Evolutionary conservation across 495 filamentous ascomycete genomes (phyloP).

Genomic region (Xylaria sp.): DNA sequence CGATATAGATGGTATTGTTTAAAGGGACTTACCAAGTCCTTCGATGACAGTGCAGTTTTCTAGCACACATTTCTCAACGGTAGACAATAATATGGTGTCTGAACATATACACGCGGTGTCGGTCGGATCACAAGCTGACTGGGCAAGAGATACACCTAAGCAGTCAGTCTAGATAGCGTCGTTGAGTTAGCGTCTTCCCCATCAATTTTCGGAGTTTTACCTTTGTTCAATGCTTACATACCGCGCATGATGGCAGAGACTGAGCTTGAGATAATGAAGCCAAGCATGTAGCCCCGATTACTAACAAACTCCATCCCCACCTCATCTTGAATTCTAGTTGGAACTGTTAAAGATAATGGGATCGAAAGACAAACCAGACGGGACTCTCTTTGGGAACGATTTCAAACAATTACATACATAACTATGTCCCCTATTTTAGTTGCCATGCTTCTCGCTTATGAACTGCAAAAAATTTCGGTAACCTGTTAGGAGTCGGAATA

Average conservation of each 20-base stretch:
- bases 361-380: background rate
- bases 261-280: slow-evolving; percentile 1
- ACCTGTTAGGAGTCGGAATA: background rate
- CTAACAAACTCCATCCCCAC: slow-evolving; percentile 9
- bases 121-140: slow-evolving; percentile 31
- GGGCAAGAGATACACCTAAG: slow-evolving; percentile 27
- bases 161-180: slow-evolving; percentile 27
- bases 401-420: background rate
- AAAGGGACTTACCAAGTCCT: slow-evolving; percentile 29
- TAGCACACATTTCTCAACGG: slow-evolving; percentile 27
- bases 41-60: slow-evolving; percentile 32
- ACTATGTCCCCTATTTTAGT: background rate
- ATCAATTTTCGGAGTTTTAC: background rate
- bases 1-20: too few relatives aligned
- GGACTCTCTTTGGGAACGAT: background rate
- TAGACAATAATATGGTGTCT: slow-evolving; percentile 23
- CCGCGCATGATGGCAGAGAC: slow-evolving; percentile 7
- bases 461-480: background rate
- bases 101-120: slow-evolving; percentile 33
- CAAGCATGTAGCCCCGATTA: slow-evolving; percentile 7
- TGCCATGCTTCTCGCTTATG: slow-evolving; percentile 5
- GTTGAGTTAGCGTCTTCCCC: slow-evolving; percentile 7
- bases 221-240: slow-evolving; percentile 7
- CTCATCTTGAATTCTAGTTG: slow-evolving; percentile 7
- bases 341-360: background rate